phyloP scores from a whole-genome alignment of 2,329 filamentous ascomycete genomes.

The Fusarium verticillioides region DNA sequence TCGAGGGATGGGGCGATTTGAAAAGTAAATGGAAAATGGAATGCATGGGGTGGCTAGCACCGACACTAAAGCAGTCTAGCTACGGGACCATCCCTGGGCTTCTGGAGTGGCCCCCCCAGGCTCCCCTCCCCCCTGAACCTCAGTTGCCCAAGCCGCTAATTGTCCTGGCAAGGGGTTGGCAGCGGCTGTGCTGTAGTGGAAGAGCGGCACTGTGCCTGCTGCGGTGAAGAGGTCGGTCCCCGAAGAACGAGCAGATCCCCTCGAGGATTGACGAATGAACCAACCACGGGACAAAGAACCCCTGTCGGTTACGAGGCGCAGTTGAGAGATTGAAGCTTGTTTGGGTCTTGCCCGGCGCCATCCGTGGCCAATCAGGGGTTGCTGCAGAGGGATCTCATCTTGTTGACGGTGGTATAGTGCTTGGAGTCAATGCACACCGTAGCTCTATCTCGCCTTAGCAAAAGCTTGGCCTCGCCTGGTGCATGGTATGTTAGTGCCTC shows the following conservation, averaged over 20 bases:
- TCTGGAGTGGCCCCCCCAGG: background rate
- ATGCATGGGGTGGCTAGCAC: constrained; percentile 16
- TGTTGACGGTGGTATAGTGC: constrained; percentile 43
- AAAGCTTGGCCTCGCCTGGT: constrained; percentile 3
- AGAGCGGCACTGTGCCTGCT: constrained; percentile 23
- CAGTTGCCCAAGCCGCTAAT: constrained; percentile 32
- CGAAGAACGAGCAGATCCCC: constrained; percentile 17
- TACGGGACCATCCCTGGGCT: constrained; percentile 21
- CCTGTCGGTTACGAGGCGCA: constrained; percentile 40
- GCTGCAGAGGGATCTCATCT: constrained; percentile 39
- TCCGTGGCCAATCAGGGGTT: constrained; percentile 35
- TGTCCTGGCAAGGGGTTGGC: constrained; percentile 30
- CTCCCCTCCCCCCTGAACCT: constrained; percentile 10
- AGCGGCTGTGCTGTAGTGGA: constrained; percentile 22
- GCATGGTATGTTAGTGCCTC: constrained; percentile 15
- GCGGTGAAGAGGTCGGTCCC: constrained; percentile 12
- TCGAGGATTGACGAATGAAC: constrained; percentile 8
- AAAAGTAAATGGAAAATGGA: constrained; percentile 38
- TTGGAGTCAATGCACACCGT: constrained; percentile 33
- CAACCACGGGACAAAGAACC: constrained; percentile 16
- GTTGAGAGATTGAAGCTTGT: constrained; percentile 44
- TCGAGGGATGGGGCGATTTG: constrained; percentile 36
- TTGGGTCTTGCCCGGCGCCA: constrained; percentile 24
- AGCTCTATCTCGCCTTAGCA: constrained; percentile 13
- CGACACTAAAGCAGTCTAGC: background rate